Evolutionary conservation across 192 early-diverging fungal genomes (phyloP).

Genomic region (Tieghemiomyces parasiticus): DNA sequence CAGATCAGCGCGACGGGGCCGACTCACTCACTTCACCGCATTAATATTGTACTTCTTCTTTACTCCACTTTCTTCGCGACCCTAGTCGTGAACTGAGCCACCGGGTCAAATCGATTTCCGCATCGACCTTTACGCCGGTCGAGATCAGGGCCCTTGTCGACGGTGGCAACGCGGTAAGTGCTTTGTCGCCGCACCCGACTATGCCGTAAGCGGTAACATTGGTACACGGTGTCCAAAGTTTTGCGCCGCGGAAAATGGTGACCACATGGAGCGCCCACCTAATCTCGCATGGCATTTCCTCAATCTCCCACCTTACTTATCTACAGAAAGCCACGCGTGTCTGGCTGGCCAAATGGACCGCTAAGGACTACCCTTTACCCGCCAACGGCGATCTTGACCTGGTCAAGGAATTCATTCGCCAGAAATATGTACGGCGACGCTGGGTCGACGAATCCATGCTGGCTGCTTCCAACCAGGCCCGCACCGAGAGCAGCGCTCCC

Average conservation of each 20-base stretch:
- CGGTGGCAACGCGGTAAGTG: conserved; percentile 33
- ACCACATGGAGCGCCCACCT: too few species aligned
- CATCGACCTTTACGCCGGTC: conserved; percentile 33
- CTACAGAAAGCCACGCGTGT: conserved; percentile 14
- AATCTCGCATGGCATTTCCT: too few species aligned
- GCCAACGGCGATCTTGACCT: conserved; percentile 6
- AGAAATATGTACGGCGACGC: conserved; percentile 12
- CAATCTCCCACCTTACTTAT: too few species aligned
- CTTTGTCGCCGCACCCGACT: too few species aligned
- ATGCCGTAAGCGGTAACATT: too few species aligned
- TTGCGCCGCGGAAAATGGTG: too few species aligned
- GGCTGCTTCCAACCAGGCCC: not conserved
- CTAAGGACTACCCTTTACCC: conserved; percentile 9
- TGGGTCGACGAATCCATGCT: conserved; percentile 9
- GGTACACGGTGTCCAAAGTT: too few species aligned
- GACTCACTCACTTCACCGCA: too few species aligned
- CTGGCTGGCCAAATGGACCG: conserved; percentile 17
- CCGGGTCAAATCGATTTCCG: conserved; percentile 43
- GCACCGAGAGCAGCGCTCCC: too few species aligned
- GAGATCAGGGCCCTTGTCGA: conserved; percentile 28
- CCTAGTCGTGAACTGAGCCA: conserved; percentile 38
- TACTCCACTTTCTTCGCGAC: too few species aligned
- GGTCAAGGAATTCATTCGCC: conserved; percentile 12
- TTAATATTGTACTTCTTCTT: too few species aligned
- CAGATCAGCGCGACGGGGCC: too few species aligned